A percentile compares a stretch with the other conserved stretches of the same genome.
These are phyloP conservation scores for Pseudogymnoascus sp. DNA, from an alignment of 2,329 filamentous ascomycete species.

Conservation along the genomic window DNA sequence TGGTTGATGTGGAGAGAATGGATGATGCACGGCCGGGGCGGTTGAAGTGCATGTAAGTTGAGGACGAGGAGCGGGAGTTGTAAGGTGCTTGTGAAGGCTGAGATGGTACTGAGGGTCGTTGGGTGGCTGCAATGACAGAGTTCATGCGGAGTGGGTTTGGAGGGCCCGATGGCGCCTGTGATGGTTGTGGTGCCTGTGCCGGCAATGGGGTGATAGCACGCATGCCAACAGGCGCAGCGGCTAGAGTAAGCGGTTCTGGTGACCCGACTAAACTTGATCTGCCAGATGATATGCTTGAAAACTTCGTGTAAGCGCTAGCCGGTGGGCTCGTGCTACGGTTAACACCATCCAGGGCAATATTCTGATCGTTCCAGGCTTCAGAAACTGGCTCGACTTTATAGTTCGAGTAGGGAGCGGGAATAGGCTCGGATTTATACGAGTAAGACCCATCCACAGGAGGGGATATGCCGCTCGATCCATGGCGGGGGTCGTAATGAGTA, in stretches of 20 bases:
- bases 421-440: constrained; percentile 11
- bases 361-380: neutral
- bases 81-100: neutral
- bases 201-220: neutral
- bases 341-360: neutral
- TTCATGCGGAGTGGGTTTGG: constrained; percentile 9
- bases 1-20: neutral
- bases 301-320: neutral
- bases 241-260: neutral
- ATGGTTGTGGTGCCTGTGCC: neutral
- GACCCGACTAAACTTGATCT: neutral
- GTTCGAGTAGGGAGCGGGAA: neutral
- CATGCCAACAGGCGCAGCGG: neutral
- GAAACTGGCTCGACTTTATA: neutral
- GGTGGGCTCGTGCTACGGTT: neutral
- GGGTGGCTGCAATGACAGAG: neutral
- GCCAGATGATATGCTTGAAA: constrained; percentile 2
- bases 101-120: neutral
- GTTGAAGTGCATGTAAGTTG: constrained; percentile 6
- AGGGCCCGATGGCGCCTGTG: neutral
- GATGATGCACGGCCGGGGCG: neutral
- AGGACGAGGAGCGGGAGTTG: neutral
- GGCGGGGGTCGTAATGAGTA: constrained; percentile 20
- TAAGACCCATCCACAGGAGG: constrained; percentile 21
- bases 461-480: constrained; percentile 23